These are phyloP conservation scores for Pyricularia pennisetigena DNA, from an alignment of 2,329 filamentous ascomycete genomes.

Conservation along the genomic window DNA sequence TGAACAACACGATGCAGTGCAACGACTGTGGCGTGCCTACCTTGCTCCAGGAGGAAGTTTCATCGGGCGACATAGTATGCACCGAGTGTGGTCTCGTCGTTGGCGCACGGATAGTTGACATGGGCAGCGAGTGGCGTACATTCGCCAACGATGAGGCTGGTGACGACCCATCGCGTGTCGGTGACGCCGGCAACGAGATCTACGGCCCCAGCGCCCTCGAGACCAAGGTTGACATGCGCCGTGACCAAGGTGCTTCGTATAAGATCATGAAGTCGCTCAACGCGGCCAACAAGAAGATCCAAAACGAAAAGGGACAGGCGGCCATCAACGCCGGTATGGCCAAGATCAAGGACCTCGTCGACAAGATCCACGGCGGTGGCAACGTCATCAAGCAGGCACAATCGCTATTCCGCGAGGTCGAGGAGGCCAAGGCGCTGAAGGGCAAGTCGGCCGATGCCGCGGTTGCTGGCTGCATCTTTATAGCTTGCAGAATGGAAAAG, in stretches of 20 bases:
- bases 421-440: slow-evolving; percentile 89
- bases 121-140: slow-evolving; percentile 94
- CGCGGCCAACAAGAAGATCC: slow-evolving; percentile 18
- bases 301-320: slow-evolving; percentile 10
- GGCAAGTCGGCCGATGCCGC: slow-evolving; percentile 91
- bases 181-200: slow-evolving; percentile 83
- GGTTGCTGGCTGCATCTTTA: slow-evolving; percentile 94
- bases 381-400: slow-evolving; percentile 84
- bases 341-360: slow-evolving; percentile 80
- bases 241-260: slow-evolving; percentile 11
- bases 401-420: slow-evolving; percentile 88
- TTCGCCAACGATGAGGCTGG: slow-evolving; percentile 97
- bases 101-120: slow-evolving; percentile 85
- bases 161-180: slow-evolving; percentile 96
- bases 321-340: slow-evolving; percentile 64
- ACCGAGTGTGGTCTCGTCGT: slow-evolving; percentile 85
- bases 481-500: slow-evolving; percentile 84
- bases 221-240: slow-evolving; percentile 16
- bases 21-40: slow-evolving; percentile 91
- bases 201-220: slow-evolving; percentile 78
- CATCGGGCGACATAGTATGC: slow-evolving; percentile 86
- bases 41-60: slow-evolving; percentile 86
- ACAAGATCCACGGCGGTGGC: slow-evolving; percentile 71
- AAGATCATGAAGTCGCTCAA: slow-evolving; percentile 15
- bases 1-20: slow-evolving; percentile 79